Evolutionary conservation across 164 flowering plant genomes (phyloP).

Genomic region (Vitis cinerea): DNA sequence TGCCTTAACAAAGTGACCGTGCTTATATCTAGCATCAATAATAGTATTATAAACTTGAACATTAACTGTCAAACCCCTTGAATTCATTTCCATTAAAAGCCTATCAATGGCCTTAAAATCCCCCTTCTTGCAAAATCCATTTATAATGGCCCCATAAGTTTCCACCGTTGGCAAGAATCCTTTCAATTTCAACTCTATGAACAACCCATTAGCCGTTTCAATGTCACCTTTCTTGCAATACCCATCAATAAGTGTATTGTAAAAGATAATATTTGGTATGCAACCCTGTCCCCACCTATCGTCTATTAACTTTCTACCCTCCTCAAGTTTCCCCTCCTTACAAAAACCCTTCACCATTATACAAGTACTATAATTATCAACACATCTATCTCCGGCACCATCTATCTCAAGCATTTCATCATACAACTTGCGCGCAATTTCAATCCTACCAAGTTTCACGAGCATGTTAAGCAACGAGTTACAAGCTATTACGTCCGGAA

Average conservation of each 20-base stretch:
- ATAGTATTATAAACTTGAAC: constrained; percentile 53
- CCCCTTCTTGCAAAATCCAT: constrained; percentile 61
- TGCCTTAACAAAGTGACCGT: constrained; percentile 40
- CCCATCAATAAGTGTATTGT: constrained; percentile 75
- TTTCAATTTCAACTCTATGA: constrained; percentile 58
- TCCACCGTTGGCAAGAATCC: constrained; percentile 63
- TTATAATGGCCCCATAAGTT: constrained; percentile 71
- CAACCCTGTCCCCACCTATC: constrained; percentile 69
- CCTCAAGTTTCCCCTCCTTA: constrained; percentile 55
- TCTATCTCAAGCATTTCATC: constrained; percentile 59
- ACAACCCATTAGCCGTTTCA: constrained; percentile 40
- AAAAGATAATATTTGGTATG: constrained; percentile 72
- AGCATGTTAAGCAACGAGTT: constrained; percentile 61
- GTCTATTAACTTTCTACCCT: constrained; percentile 63
- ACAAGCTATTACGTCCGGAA: constrained; percentile 57
- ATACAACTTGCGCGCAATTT: constrained; percentile 41
- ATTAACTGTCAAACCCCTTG: constrained; percentile 50
- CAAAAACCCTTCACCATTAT: constrained; percentile 72
- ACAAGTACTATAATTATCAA: constrained; percentile 63
- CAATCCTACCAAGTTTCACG: constrained; percentile 29
- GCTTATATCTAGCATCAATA: constrained; percentile 57
- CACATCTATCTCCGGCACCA: constrained; percentile 22
- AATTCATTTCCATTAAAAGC: constrained; percentile 59
- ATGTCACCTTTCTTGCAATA: constrained; percentile 64
- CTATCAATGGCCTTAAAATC: constrained; percentile 46